A percentile compares a stretch with the other conserved stretches of the same genome.
Evolutionary conservation across 2,329 filamentous ascomycete genomes (phyloP).

Genomic region (Colletotrichum sp.): DNA sequence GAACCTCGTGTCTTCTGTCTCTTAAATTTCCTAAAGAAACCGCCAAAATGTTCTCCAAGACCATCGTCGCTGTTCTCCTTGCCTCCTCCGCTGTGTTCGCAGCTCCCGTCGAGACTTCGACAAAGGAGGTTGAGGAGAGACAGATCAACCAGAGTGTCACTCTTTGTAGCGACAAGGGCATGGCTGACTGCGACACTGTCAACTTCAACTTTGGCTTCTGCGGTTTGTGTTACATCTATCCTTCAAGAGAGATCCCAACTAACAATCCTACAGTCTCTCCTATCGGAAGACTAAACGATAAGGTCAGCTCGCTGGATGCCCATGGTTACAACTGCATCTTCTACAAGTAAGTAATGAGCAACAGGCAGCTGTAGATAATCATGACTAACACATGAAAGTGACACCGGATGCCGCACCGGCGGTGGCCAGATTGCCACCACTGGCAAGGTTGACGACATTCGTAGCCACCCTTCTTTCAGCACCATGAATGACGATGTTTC

Average conservation of each 20-base stretch:
- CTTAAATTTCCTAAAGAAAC: not conserved
- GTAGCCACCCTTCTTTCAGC: not conserved
- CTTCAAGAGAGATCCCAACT: not conserved
- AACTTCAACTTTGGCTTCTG: constrained; percentile 16
- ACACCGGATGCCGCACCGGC: constrained; percentile 7
- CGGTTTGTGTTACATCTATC: not conserved
- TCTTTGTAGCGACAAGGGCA: constrained; percentile 6
- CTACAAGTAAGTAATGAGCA: not conserved
- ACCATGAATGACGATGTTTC: constrained; percentile 18
- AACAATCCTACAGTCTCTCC: not conserved
- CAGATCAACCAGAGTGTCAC: constrained; percentile 4
- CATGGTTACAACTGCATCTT: constrained; percentile 14
- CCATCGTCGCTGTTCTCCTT: constrained; percentile 5
- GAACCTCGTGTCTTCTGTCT: not conserved
- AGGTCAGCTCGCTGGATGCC: constrained; percentile 11
- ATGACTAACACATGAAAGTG: not conserved
- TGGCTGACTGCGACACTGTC: constrained; percentile 5
- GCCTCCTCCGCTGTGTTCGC: constrained; percentile 2
- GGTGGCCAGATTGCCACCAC: constrained; percentile 8
- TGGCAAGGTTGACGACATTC: not conserved
- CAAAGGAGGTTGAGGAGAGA: not conserved
- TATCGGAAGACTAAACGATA: constrained; percentile 8
- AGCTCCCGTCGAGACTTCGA: not conserved
- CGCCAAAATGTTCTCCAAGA: constrained; percentile 14
- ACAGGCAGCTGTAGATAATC: not conserved